Evolutionary conservation across 371 early-diverging fungal genomes (phyloP), one percentile per base, ranked within the genome.

Genomic region (Parasitella parasitica): DNA sequence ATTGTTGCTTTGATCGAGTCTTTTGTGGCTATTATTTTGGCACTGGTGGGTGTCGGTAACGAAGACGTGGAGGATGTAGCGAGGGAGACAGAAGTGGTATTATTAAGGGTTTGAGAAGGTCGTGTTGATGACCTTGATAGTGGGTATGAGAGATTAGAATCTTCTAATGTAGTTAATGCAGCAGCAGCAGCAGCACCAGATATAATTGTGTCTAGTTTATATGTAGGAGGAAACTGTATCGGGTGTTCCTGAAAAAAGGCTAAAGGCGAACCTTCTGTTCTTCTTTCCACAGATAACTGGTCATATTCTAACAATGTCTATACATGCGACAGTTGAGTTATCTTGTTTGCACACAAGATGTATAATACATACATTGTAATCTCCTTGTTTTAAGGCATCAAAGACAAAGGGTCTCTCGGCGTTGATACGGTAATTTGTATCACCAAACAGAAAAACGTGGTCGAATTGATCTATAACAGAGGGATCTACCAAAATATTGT

Each of bases 181-280:
- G 28, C 36, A 26, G 38, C 36, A 22, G 26, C 18, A n/a, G 28
- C 41, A 28, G 41, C 73, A 13, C 39, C 35, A 26, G 49, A 28
- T 16, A 16, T 53, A 54, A 54, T 69, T 7, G 81, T 71, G 69
- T 91, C 92, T 67, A 86, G 89, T 69, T 96, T 96, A 82, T 92
- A 96, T 0, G 95, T 95, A 13, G 97, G 97, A 20, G 75, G 79
- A 69, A 96, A 96, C 2, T 64, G 61, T 36, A 96, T 92, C n/a
- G 84, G 84, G n/a, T 81, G 84, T 70, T 96, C 97, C 32, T 70
- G 54, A 67, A 89, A 96, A 0, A 81, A 85, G 6, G 61, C 52
- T 59, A 96, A 87, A 16, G 72, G 36, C 69, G 82, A 55, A 50
- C 48, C 62, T 11, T 72, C 85, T 48, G 52, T 57, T 32, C 41